Evolutionary conservation across 345 rosid genomes (phyloP), one percentile per base, ranked within the genome.

Genomic region (Anacardium occidentale): DNA sequence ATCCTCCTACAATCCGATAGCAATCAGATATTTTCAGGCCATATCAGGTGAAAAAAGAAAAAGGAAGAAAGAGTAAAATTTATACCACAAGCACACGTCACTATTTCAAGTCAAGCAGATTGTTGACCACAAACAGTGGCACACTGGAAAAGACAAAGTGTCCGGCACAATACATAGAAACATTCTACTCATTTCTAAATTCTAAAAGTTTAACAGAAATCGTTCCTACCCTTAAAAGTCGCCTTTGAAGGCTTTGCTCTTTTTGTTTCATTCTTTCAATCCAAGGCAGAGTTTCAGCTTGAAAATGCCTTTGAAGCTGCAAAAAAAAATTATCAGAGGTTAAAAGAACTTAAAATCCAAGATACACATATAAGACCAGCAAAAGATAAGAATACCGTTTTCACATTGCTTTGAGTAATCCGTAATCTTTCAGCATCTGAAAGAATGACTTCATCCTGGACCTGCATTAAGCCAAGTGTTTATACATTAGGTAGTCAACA

Each of bases 251-350:
- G 74, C 88, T 86, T 74, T 93, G 97, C 83, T 93, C 99, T 66
- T 91, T 96, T 68, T 87, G 96, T 78, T 93, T 90, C 88, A 93
- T 81, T 76, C 96, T 91, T 74, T 96, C 83, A 54, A 90, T 93
- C 89, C 91, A 82, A 24, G 97, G 98, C 80, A 91, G 90, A 58
- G 94, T 87, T 64, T 91, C 94, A 68, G 97, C 98, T 86, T 93
- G 97, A 79, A 93, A 85, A 88, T 96, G 98, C 78, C 98, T 87
- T 79, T 96, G 99, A 71, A 96, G 96, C 99, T 91, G 88, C 83
- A 64, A 77, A 69, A 42, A n/a, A 29, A 29, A 53, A 26, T 45
- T 58, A 66, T 51, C 22, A 62, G 21, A 22, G 52, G 44, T 70
- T 13, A 78, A 70, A 80, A 73, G 24, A 71, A 72, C 55, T 69